Base-by-base conservation (phyloP, 2,329 filamentous ascomycete genomes). In the Claviceps sp. region DNA sequence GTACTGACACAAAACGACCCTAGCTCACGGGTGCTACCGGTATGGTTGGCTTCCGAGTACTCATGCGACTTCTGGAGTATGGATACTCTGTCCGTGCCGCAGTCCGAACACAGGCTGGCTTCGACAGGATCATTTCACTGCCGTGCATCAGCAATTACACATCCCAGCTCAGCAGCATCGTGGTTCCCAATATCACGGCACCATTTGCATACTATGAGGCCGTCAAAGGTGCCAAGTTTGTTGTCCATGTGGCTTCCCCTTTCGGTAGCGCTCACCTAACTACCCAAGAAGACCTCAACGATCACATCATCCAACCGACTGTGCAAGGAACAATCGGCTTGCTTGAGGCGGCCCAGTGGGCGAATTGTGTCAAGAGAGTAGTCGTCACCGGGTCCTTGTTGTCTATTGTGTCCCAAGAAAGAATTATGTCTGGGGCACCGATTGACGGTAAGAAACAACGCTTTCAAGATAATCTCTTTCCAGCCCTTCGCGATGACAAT, bases 161-260 rank as follows among this genome's bases (percentile, higher is more conserved):
- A 17, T 53, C 52, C 6, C 56, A 59, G n/a, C 57, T 64, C 1
- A 58, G 57, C 6, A 62, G 59, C 51, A 54, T 60, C 19, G 53
- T 69, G 41, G 65, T 73, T 3, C 65, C 68, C 2, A 66, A 72
- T 47, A 64, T 73, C 24, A 58, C 62, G 0, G 58, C 57, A 5
- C 58, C 61, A 0, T 63, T 62, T 17, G 70, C 70, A 4, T 73
- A 69, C 50, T 65, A 72, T 34, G 61, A 69, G 26, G 69, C 68
- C 14, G 63, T 70, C 51, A 59, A 66, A 45, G 69, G 63, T 5
- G 66, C 69, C 40, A 62, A 62, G n/a, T 68, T 66, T 56, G 62
- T 74, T 48, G 59, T 69, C 22, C 63, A 65, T 48, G 50, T 42
- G n/a, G 50, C 50, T 2, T 51, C 43, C 4, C 50, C 50, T 2